Base-by-base conservation (phyloP, 345 rosid genomes). In the Noccaea bulbosa region DNA sequence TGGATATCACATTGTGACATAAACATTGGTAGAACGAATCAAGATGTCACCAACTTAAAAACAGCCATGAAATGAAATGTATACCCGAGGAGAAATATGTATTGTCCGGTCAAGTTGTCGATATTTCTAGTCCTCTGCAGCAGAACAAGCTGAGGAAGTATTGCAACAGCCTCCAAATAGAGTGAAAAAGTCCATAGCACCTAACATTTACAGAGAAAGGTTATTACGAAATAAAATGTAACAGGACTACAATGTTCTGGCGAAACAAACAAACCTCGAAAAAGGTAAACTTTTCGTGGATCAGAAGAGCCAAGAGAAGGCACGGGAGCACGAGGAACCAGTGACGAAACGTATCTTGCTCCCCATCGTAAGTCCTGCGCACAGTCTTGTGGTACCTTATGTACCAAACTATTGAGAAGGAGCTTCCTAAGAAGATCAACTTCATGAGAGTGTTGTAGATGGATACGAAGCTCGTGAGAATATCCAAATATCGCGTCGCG, bases 361-460 rank as follows among this genome's bases (percentile, higher is more conserved):
- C 88, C 70, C 71, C 84, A 46, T 88, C 90, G 12, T 89, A 87
- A 67, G 97, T 87, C 73, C 90, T 78, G 16, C 78, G 79, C 41
- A 88, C 96, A 54, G 83, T 67, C 79, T 82, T 87, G 75, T 89
- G 93, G 70, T 66, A 59, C 80, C 80, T 81, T 50, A 91, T 91
- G 71, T 89, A 89, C 96, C 93, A 91, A 69, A 91, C 87, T 52
- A 88, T 89, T 0, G 86, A 88, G 62, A 84, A 78, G 0, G 97
- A 84, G 80, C 92, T 91, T 47, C 86, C 93, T 74, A 91, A 61
- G 68, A 86, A 91, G 55, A 91, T 78, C 60, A 91, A 64, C 83
- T 89, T 91, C 97, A 87, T 89, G 38, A 67, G 34, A 5, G 92
- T 87, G 47, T 92, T 89, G 67, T 89, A 92, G 5, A 89, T 11